phyloP scores from a whole-genome alignment of 345 rosid species.

The Camelina hispida region DNA sequence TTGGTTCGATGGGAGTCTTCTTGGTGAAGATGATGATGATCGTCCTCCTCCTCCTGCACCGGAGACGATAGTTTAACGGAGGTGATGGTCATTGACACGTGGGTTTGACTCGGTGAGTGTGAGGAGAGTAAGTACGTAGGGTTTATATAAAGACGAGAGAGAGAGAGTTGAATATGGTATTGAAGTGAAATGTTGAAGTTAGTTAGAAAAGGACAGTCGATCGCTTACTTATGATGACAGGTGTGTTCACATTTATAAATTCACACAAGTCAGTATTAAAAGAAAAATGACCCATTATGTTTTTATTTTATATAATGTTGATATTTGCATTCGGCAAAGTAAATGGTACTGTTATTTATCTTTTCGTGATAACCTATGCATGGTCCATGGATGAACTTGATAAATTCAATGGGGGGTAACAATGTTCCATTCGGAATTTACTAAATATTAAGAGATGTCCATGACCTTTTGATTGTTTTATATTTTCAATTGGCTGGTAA shows the following conservation, averaged over 20 bases:
- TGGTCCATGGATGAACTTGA: conserved; percentile 30
- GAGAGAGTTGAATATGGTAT: conserved; percentile 27
- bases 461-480: background rate
- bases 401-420: conserved; percentile 27
- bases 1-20: conserved; percentile 21
- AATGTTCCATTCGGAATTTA: background rate
- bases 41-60: conserved; percentile 3
- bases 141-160: conserved; percentile 40
- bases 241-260: conserved; percentile 23
- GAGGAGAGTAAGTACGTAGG: conserved; percentile 27
- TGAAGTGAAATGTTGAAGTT: conserved; percentile 35
- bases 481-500: background rate
- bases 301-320: conserved; percentile 9
- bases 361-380: conserved; percentile 38
- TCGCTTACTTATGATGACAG: conserved; percentile 38
- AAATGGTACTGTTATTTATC: conserved; percentile 28
- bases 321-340: conserved; percentile 20
- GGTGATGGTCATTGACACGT: conserved; percentile 37
- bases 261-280: conserved; percentile 20
- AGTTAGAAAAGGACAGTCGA: conserved; percentile 44
- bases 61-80: conserved; percentile 37
- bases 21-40: conserved; percentile 18
- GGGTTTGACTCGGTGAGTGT: conserved; percentile 38
- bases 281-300: conserved; percentile 19
- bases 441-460: background rate